These are phyloP conservation scores for Trypanosoma brucei DNA, from an alignment of 208 protist species.

Conservation along the genomic window DNA sequence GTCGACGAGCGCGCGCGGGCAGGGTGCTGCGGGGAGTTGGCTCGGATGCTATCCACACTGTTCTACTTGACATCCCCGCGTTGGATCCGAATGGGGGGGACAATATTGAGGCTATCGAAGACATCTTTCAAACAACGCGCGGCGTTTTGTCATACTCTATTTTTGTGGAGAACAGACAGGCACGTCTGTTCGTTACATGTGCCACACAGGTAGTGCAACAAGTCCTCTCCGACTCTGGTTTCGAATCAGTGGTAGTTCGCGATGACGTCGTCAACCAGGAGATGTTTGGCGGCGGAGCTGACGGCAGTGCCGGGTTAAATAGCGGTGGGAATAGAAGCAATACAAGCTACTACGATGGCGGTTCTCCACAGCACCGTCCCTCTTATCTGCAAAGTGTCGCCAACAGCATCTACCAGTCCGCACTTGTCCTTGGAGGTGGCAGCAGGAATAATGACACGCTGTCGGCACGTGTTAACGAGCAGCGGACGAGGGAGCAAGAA, in stretches of 20 bases:
- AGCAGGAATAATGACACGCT: constrained; percentile 39
- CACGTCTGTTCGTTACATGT: constrained; percentile 59
- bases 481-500: constrained; percentile 28
- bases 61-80: constrained; percentile 73
- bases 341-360: constrained; percentile 59
- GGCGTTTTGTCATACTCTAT: constrained; percentile 85
- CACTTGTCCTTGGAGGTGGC: constrained; percentile 51
- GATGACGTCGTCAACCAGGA: constrained; percentile 28
- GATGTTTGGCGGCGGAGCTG: constrained; percentile 20
- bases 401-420: constrained; percentile 51
- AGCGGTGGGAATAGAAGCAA: constrained; percentile 12
- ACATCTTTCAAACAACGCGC: constrained; percentile 71
- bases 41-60: constrained; percentile 45
- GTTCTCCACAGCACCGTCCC: constrained; percentile 18
- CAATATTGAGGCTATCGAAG: constrained; percentile 71
- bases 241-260: constrained; percentile 49
- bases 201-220: constrained; percentile 39
- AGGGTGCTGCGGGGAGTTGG: constrained; percentile 25
- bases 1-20: constrained; percentile 2
- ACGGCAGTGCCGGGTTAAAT: constrained; percentile 16
- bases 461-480: constrained; percentile 48
- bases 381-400: constrained; percentile 58
- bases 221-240: constrained; percentile 40
- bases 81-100: constrained; percentile 46
- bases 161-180: constrained; percentile 43